Conservation (phyloP, 164 flowering plant species). For the Umbilicus rupestris region DNA sequence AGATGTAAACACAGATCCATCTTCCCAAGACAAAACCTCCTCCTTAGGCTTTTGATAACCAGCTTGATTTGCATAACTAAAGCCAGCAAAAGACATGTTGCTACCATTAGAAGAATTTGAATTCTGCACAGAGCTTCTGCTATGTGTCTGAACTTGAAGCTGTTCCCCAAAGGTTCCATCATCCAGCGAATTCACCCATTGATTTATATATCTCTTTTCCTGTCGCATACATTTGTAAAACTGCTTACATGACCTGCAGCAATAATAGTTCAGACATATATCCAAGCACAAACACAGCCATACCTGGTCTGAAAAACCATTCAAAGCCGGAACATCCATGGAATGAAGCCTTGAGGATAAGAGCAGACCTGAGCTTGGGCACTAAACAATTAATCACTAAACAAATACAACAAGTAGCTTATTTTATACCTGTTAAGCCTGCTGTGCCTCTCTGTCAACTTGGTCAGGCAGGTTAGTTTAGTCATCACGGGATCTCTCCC, state of each 20-base stretch:
- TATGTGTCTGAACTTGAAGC: neutral
- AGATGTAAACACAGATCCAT: neutral
- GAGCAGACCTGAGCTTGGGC: neutral
- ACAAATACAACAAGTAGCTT: neutral
- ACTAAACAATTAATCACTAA: neutral
- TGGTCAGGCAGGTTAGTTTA: neutral
- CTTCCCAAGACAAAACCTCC: conserved; percentile 6
- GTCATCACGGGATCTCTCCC: neutral
- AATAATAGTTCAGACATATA: neutral
- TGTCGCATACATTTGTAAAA: neutral
- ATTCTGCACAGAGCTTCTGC: neutral
- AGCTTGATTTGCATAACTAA: neutral
- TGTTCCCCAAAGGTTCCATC: neutral
- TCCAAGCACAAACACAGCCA: neutral
- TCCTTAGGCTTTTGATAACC: neutral
- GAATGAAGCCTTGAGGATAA: neutral
- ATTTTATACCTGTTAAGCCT: neutral
- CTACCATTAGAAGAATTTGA: conserved; percentile 1
- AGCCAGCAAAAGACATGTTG: neutral
- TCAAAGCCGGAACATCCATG: conserved; percentile 3
- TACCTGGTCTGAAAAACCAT: neutral
- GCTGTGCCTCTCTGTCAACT: neutral
- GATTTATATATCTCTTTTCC: neutral
- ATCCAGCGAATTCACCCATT: neutral
- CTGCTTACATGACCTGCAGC: too few species aligned